Percentiles rank a stretch among this genome's conserved stretches.
These are phyloP conservation scores for Colletotrichum lindemuthianum DNA, from an alignment of 2,329 filamentous ascomycete species.

Conservation along the genomic window DNA sequence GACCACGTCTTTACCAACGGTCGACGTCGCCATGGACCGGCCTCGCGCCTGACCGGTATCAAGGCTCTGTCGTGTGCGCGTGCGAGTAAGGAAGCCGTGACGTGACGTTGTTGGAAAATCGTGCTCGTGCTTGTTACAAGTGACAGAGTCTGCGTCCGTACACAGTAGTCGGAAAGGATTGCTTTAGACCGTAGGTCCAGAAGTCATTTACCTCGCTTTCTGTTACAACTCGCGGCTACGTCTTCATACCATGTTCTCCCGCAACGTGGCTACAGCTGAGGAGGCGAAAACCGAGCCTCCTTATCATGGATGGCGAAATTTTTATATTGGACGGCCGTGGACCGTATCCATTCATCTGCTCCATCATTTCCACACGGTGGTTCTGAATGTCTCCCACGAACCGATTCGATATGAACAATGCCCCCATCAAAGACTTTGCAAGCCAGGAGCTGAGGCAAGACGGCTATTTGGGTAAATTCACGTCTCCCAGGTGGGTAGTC, in stretches of 20 bases:
- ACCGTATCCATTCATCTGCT: conserved; percentile 29
- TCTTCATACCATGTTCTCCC: conserved; percentile 3
- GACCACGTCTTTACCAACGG: too few relatives aligned
- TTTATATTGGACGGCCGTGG: conserved; percentile 26
- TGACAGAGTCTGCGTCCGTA: background rate
- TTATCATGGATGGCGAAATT: conserved; percentile 31
- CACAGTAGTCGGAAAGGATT: background rate
- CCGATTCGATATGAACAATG: conserved; percentile 1
- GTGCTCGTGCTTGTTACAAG: conserved; percentile 22
- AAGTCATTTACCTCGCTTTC: conserved; percentile 15
- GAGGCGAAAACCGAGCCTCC: conserved; percentile 11
- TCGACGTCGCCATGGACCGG: conserved; percentile 4
- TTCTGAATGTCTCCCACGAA: conserved; percentile 8
- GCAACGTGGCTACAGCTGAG: conserved; percentile 3
- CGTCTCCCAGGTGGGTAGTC: background rate
- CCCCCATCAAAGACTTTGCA: background rate
- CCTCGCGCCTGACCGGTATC: conserved; percentile 17
- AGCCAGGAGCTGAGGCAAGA: too few relatives aligned
- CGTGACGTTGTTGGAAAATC: conserved; percentile 11
- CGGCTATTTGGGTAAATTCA: too few relatives aligned
- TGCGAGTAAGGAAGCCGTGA: conserved; percentile 30
- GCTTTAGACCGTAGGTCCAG: background rate
- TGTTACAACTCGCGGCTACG: background rate
- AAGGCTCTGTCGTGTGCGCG: conserved; percentile 12
- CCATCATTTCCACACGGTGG: conserved; percentile 27